These are phyloP conservation scores for Chiua virens DNA, from an alignment of 768 basidiomycete species.

Conservation along the genomic window DNA sequence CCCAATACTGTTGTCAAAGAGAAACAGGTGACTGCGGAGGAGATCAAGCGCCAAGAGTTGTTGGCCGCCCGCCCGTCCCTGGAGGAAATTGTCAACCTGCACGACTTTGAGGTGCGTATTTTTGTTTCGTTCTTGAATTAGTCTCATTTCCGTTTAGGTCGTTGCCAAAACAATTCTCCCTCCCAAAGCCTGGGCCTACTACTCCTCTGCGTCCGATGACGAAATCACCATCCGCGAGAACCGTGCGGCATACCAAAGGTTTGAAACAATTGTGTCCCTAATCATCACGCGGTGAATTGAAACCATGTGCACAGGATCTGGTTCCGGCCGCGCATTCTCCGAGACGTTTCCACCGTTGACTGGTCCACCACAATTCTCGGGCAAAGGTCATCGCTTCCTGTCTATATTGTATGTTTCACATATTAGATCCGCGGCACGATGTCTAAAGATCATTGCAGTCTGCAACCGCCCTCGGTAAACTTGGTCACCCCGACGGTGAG, in stretches of 20 bases:
- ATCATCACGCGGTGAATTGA: background rate
- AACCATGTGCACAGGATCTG: constrained; percentile 54
- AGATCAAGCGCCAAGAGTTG: constrained; percentile 64
- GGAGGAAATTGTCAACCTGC: constrained; percentile 79
- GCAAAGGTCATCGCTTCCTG: constrained; percentile 64
- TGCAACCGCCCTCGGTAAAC: constrained; percentile 84
- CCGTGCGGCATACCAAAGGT: constrained; percentile 87
- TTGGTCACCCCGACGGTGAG: constrained; percentile 93
- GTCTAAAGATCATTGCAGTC: constrained; percentile 35
- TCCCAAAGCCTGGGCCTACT: constrained; percentile 90
- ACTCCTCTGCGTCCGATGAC: constrained; percentile 90
- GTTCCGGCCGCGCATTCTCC: constrained; percentile 83
- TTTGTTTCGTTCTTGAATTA: too few species aligned
- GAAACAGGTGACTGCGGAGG: constrained; percentile 62
- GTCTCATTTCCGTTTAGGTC: constrained; percentile 42
- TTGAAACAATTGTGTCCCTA: background rate
- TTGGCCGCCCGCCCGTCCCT: constrained; percentile 64
- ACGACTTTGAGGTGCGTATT: constrained; percentile 82
- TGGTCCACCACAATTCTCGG: constrained; percentile 85
- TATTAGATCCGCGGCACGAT: constrained; percentile 22
- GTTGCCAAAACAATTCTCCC: constrained; percentile 79
- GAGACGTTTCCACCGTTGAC: constrained; percentile 80
- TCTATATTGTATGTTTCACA: constrained; percentile 61
- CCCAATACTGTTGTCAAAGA: constrained; percentile 60
- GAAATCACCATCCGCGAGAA: constrained; percentile 88